These are phyloP conservation scores for Fragaria ananassa DNA, from an alignment of 306 rosid species.

Conservation along the genomic window DNA sequence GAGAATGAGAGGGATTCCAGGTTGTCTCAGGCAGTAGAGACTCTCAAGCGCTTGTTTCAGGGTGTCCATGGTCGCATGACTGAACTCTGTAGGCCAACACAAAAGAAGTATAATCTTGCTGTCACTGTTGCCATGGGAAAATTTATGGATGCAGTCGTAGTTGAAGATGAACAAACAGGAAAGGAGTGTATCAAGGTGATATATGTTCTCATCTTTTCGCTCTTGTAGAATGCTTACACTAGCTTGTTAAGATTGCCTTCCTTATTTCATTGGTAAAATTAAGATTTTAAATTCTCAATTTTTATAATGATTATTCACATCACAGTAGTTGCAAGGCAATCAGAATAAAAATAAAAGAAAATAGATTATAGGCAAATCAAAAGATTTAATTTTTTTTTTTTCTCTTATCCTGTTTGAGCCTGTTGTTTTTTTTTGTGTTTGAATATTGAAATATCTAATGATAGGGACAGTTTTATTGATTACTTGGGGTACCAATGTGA, in stretches of 20 bases:
- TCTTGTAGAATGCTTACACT: constrained; percentile 2
- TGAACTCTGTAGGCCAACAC: constrained; percentile 95
- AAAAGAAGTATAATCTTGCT: constrained; percentile 91
- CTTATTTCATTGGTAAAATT: constrained; percentile 16
- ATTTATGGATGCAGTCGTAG: constrained; percentile 99
- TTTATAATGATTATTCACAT: not conserved
- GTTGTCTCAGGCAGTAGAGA: constrained; percentile 96
- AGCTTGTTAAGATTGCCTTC: not conserved
- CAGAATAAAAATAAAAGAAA: not conserved
- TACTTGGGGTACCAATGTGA: not conserved
- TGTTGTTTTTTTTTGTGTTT: not conserved
- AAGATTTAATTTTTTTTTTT: not conserved
- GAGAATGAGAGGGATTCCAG: constrained; percentile 93
- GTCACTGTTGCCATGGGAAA: constrained; percentile 99
- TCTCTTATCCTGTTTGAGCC: not conserved
- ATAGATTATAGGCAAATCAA: not conserved
- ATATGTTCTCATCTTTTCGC: constrained; percentile 20
- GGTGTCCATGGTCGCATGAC: constrained; percentile 99
- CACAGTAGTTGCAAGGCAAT: not conserved
- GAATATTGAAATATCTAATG: not conserved
- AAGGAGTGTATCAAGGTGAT: constrained; percentile 98
- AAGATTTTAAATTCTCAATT: not conserved
- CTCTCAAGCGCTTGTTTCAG: constrained; percentile 87
- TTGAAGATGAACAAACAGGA: constrained; percentile 94
- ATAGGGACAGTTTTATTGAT: not conserved